These are phyloP conservation scores for Phyllostachys edulis DNA, from an alignment of 176 grass and related monocot genomes.

Conservation along the genomic window DNA sequence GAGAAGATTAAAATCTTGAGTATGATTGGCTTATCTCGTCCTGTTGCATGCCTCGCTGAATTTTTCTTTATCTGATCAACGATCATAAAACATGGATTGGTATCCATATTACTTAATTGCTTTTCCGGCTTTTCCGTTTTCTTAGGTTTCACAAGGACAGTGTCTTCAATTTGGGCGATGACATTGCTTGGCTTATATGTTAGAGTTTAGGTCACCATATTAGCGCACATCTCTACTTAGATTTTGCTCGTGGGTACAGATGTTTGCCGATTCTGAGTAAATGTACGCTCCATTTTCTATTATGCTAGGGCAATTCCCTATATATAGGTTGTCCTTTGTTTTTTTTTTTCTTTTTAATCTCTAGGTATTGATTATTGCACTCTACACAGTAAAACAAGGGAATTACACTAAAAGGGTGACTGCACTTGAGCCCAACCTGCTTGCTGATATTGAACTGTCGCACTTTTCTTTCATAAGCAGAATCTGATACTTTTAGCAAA, in stretches of 20 bases:
- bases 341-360: background rate
- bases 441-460: constrained; percentile 28
- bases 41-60: background rate
- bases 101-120: too few relatives aligned
- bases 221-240: constrained; percentile 93
- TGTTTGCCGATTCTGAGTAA: constrained; percentile 45
- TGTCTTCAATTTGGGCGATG: constrained; percentile 85
- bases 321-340: background rate
- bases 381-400: background rate
- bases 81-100: too few relatives aligned
- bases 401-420: background rate
- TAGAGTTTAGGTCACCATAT: constrained; percentile 94
- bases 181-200: constrained; percentile 94
- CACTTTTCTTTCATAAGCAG: constrained; percentile 45
- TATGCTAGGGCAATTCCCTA: background rate
- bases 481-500: constrained; percentile 56
- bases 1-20: constrained; percentile 84
- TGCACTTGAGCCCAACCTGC: background rate
- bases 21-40: constrained; percentile 38
- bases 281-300: background rate
- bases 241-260: constrained; percentile 72
- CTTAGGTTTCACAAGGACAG: too few relatives aligned
- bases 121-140: too few relatives aligned
- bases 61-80: constrained; percentile 17
- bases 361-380: background rate